A percentile compares a stretch with the other conserved stretches of the same genome.
phyloP scores from a whole-genome alignment of 2,329 filamentous ascomycete species.

The Ophiostoma himal-ulmi region DNA sequence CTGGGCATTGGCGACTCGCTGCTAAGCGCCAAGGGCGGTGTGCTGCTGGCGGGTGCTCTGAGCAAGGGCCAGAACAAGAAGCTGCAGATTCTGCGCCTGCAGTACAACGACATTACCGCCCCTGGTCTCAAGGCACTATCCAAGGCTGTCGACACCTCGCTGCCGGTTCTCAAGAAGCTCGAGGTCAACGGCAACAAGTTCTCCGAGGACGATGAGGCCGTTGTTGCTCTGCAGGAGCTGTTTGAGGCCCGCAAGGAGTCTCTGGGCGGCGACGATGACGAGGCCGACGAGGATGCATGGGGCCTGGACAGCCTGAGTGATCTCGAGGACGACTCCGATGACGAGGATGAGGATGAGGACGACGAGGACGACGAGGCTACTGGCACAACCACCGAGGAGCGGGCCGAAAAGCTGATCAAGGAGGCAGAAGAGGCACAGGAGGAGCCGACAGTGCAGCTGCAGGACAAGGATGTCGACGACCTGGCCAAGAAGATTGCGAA shows the following conservation, averaged over 20 bases:
- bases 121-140: slow-evolving; percentile 67
- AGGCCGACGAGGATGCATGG: slow-evolving; percentile 73
- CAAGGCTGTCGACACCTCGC: slow-evolving; percentile 57
- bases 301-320: slow-evolving; percentile 82
- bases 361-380: slow-evolving; percentile 56
- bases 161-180: slow-evolving; percentile 75
- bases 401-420: slow-evolving; percentile 63
- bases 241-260: slow-evolving; percentile 75
- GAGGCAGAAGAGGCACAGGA: slow-evolving; percentile 67
- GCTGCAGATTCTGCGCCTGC: slow-evolving; percentile 73
- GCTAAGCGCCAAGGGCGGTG: slow-evolving; percentile 68
- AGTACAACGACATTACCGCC: slow-evolving; percentile 90
- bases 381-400: slow-evolving; percentile 50
- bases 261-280: slow-evolving; percentile 56
- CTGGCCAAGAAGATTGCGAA: slow-evolving; percentile 71
- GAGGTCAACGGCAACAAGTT: slow-evolving; percentile 98
- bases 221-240: slow-evolving; percentile 62
- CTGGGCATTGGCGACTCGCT: slow-evolving; percentile 86
- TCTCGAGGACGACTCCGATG: slow-evolving; percentile 69
- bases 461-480: slow-evolving; percentile 74
- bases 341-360: slow-evolving; percentile 62
- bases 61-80: slow-evolving; percentile 69
- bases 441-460: slow-evolving; percentile 62
- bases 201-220: slow-evolving; percentile 69
- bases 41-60: slow-evolving; percentile 67